A percentile compares a stretch with the other conserved stretches of the same genome.
Conservation (phyloP, 768 basidiomycete species). For the Hericium alpestre region DNA sequence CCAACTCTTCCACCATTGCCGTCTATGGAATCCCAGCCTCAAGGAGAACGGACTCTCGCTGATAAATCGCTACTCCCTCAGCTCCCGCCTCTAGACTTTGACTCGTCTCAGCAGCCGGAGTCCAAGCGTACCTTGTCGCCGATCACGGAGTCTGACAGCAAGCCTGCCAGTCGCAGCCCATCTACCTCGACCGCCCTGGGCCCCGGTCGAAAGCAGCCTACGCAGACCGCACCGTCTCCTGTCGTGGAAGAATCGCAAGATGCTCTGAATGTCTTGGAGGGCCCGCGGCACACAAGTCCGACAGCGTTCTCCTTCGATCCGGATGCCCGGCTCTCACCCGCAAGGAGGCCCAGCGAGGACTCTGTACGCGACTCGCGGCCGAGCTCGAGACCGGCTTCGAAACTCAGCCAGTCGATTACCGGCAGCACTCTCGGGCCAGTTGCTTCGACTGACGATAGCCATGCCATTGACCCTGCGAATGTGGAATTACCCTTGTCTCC, state of each 20-base stretch:
- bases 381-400: neutral
- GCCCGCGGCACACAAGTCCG: constrained; percentile 15
- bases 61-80: constrained; percentile 25
- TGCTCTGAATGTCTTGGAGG: constrained; percentile 2
- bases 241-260: constrained; percentile 8
- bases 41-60: neutral
- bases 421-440: neutral
- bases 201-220: no score
- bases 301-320: constrained; percentile 13
- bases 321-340: neutral
- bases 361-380: neutral
- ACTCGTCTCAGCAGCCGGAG: constrained; percentile 10
- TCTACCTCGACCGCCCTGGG: neutral
- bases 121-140: constrained; percentile 28
- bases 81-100: constrained; percentile 53
- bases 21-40: constrained; percentile 1
- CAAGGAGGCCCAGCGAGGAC: neutral
- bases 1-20: constrained; percentile 6
- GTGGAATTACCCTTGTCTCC: neutral
- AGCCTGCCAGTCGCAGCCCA: neutral
- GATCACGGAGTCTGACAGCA: constrained; percentile 41
- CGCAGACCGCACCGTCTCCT: neutral
- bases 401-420: neutral
- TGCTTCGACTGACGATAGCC: neutral
- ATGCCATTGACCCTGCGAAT: neutral